A percentile compares a stretch with the other conserved stretches of the same genome.
phyloP scores from a whole-genome alignment of 129 eudicot genomes.

The Ambrosia artemisiifolia region DNA sequence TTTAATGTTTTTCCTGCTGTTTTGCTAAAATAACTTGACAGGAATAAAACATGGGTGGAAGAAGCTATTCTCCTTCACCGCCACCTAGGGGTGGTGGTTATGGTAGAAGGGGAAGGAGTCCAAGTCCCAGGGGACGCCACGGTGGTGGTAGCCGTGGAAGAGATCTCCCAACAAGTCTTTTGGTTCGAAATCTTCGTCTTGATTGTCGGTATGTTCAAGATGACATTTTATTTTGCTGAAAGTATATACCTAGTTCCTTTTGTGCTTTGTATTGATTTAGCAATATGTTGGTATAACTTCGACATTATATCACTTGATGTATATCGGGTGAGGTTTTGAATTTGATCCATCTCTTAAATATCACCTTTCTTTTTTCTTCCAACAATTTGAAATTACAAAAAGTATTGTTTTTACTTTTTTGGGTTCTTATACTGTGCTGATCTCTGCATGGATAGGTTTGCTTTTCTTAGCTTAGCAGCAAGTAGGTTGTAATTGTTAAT shows the following conservation, averaged over 20 bases:
- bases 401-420: neutral
- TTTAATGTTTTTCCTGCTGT: neutral
- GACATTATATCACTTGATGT: neutral
- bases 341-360: neutral
- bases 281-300: neutral
- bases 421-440: neutral
- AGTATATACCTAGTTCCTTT: neutral
- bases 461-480: neutral
- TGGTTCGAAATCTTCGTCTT: conserved; percentile 90
- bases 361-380: neutral
- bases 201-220: conserved; percentile 61
- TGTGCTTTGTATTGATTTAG: neutral
- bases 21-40: neutral
- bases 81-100: conserved; percentile 86
- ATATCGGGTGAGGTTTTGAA: neutral
- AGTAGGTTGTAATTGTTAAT: neutral
- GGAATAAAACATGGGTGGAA: conserved; percentile 53
- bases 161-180: conserved; percentile 77
- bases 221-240: neutral
- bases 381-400: neutral
- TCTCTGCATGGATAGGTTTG: neutral
- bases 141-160: conserved; percentile 36
- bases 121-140: conserved; percentile 69
- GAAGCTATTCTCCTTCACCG: conserved; percentile 84
- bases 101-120: conserved; percentile 79